Evolutionary conservation across 371 early-diverging fungal species (phyloP).

Genomic region (Mucor ambiguus): DNA sequence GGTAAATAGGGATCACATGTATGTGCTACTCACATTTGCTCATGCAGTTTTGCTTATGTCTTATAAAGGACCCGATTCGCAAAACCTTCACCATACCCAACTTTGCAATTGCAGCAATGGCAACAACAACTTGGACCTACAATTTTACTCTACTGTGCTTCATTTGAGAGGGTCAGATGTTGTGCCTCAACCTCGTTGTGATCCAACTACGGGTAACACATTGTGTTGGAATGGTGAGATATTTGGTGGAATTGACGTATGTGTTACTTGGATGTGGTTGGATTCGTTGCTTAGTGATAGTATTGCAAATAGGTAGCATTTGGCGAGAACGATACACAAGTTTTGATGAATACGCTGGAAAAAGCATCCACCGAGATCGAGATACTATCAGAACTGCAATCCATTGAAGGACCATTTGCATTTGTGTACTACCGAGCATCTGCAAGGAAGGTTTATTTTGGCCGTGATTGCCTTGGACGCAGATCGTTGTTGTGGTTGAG

Average conservation of each 20-base stretch:
- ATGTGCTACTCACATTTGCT: neutral
- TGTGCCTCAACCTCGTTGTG: slow-evolving; percentile 71
- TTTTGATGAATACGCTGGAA: slow-evolving; percentile 51
- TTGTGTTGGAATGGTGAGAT: slow-evolving; percentile 87
- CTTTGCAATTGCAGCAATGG: neutral
- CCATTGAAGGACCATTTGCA: slow-evolving; percentile 79
- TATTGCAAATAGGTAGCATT: slow-evolving; percentile 24
- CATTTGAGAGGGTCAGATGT: slow-evolving; percentile 74
- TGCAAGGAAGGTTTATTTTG: slow-evolving; percentile 69
- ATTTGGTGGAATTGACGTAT: slow-evolving; percentile 70
- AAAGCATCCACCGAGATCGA: slow-evolving; percentile 11
- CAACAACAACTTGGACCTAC: slow-evolving; percentile 16
- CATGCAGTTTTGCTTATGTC: neutral
- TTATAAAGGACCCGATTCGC: slow-evolving; percentile 51
- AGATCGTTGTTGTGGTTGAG: slow-evolving; percentile 72
- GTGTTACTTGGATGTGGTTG: neutral
- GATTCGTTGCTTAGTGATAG: neutral
- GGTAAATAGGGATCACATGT: slow-evolving; percentile 26
- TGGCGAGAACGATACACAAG: slow-evolving; percentile 59
- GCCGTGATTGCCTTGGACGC: slow-evolving; percentile 85
- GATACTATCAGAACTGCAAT: slow-evolving; percentile 48
- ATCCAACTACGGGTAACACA: slow-evolving; percentile 46
- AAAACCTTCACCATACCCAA: slow-evolving; percentile 21
- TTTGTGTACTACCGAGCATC: slow-evolving; percentile 68
- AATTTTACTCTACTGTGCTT: slow-evolving; percentile 73